Evolutionary conservation across 106 monocot genomes (phyloP).

Genomic region (Triglochin maritima): DNA sequence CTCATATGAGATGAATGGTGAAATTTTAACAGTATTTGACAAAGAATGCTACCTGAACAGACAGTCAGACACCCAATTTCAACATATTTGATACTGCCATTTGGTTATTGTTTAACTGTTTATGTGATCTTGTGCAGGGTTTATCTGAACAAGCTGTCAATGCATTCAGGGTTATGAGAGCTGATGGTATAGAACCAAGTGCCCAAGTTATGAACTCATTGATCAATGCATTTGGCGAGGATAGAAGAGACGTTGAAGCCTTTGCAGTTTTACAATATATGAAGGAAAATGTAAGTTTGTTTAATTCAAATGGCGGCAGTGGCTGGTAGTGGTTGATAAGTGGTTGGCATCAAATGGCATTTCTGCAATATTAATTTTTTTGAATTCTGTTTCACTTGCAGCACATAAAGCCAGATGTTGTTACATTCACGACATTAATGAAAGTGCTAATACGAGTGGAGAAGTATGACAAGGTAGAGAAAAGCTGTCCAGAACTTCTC

Average conservation of each 20-base stretch:
- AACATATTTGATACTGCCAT: too few species aligned
- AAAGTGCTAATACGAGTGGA: conserved; percentile 93
- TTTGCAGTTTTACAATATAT: conserved; percentile 84
- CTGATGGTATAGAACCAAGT: conserved; percentile 83
- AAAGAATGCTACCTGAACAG: too few species aligned
- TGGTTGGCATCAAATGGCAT: not conserved
- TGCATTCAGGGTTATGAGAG: conserved; percentile 85
- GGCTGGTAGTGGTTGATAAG: too few species aligned
- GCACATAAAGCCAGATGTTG: conserved; percentile 89
- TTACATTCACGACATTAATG: conserved; percentile 97
- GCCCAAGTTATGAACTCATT: conserved; percentile 80
- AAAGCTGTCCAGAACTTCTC: not conserved
- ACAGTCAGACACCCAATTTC: too few species aligned
- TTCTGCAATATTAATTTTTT: not conserved
- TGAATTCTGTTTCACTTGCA: conserved; percentile 13
- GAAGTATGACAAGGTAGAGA: conserved; percentile 85
- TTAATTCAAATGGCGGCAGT: too few species aligned
- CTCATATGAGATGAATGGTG: too few species aligned
- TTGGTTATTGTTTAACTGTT: too few species aligned
- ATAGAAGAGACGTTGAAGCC: conserved; percentile 79
- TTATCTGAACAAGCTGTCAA: conserved; percentile 83
- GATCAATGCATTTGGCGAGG: conserved; percentile 97
- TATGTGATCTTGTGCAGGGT: conserved; percentile 35
- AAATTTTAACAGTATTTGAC: too few species aligned
- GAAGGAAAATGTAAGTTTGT: conserved; percentile 78